These are phyloP conservation scores for Tuber borchii DNA, from an alignment of 495 filamentous ascomycete genomes.

Conservation along the genomic window DNA sequence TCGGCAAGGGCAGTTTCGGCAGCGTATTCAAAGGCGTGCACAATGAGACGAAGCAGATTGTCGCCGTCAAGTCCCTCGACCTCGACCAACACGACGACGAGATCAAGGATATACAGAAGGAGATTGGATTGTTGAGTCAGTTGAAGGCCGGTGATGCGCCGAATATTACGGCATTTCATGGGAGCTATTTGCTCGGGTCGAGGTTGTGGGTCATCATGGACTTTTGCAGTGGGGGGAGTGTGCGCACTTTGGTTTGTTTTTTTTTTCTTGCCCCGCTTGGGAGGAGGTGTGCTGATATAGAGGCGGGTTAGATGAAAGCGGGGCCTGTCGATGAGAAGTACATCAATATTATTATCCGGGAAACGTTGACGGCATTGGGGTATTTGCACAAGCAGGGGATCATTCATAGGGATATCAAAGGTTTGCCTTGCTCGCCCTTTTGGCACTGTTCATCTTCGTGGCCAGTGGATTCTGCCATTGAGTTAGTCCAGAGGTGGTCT, in stretches of 20 bases:
- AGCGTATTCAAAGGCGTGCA: constrained; percentile 80
- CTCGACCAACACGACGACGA: constrained; percentile 82
- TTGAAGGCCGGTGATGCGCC: constrained; percentile 75
- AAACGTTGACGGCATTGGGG: constrained; percentile 74
- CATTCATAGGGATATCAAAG: constrained; percentile 94
- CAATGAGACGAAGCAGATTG: constrained; percentile 56
- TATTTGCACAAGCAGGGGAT: constrained; percentile 87
- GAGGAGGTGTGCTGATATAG: not conserved
- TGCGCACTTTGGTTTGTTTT: constrained; percentile 68
- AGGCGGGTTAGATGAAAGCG: constrained; percentile 53
- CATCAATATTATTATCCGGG: constrained; percentile 81
- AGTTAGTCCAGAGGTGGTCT: not conserved
- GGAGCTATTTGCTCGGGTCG: constrained; percentile 76
- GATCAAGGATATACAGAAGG: constrained; percentile 70
- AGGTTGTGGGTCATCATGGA: constrained; percentile 95
- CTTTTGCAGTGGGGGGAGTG: constrained; percentile 89
- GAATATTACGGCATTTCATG: constrained; percentile 86
- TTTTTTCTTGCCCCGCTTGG: not conserved
- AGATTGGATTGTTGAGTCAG: constrained; percentile 77
- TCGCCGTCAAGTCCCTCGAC: constrained; percentile 93
- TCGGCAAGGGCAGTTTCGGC: constrained; percentile 93
- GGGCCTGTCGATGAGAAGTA: constrained; percentile 77
- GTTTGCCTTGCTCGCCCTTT: constrained; percentile 44
- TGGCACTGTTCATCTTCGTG: not conserved
- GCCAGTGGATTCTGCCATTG: not conserved